Base-by-base conservation (phyloP, 2,329 filamentous ascomycete genomes). In the Cladorrhinum sp. region DNA sequence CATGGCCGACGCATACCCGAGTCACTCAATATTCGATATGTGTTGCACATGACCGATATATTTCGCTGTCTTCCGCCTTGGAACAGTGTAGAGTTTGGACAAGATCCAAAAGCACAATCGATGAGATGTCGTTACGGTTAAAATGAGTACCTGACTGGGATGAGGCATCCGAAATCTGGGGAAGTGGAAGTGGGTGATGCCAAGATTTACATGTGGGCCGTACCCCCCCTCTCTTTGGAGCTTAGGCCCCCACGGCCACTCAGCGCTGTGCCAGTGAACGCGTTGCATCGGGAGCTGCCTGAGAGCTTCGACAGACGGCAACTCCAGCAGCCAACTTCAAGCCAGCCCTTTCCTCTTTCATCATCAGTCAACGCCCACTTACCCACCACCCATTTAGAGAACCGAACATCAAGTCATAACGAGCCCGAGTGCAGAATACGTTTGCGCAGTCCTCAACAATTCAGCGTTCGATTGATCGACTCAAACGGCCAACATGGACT, bases 401-500 rank as follows among this genome's bases (percentile, higher is more conserved):
- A 23, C 25, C n/a, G n/a, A n/a, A n/a, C n/a, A n/a, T n/a, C n/a
- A n/a, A n/a, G n/a, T n/a, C n/a, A n/a, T n/a, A n/a, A n/a, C n/a
- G n/a, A n/a, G n/a, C n/a, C n/a, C n/a, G n/a, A n/a, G n/a, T n/a
- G n/a, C n/a, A n/a, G n/a, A 25, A 22, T 25, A 55, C 52, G 38
- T 45, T 45, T 50, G 18, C 52, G 36, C 22, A 16, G 23, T 16
- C 36, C n/a, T 9, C 24, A 52, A 29, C 24, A 22, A 16, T 51
- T 62, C 22, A 58, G 29, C 29, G 3, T 22, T 12, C 52, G 18
- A 29, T 53, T 32, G 27, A 52, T 36, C 25, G 65, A 36, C 7
- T 4, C 67, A 59, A 54, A 56, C 71, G 73, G 58, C 2, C 56
- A 62, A 22, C 32, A 99, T 99, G 95, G 92, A 99, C 78, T 85